Evolutionary conservation across 129 eudicot species (phyloP).

Genomic region (Calendula officinalis): DNA sequence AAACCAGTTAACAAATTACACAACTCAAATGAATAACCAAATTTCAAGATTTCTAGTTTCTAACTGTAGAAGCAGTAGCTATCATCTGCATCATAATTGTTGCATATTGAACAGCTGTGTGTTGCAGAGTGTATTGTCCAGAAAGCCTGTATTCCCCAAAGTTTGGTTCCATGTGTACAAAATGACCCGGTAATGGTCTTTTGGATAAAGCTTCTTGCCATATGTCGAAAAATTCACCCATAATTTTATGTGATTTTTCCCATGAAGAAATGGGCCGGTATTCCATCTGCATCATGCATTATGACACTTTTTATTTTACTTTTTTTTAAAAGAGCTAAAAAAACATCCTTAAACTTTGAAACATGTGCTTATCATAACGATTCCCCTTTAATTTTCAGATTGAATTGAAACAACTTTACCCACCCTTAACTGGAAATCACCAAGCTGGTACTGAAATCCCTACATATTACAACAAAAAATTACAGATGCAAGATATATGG

Average conservation of each 20-base stretch:
- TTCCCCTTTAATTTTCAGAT: slow-evolving; percentile 84
- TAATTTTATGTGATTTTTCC: slow-evolving; percentile 69
- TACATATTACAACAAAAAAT: slow-evolving; percentile 18
- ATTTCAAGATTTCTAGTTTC: slow-evolving; percentile 45
- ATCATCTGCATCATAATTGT: slow-evolving; percentile 76
- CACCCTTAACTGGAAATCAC: slow-evolving; percentile 92
- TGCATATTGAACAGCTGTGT: slow-evolving; percentile 89
- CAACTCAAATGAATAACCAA: neutral
- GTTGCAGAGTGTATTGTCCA: slow-evolving; percentile 70
- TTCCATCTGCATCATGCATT: slow-evolving; percentile 61
- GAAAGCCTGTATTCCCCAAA: slow-evolving; percentile 68
- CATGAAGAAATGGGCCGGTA: slow-evolving; percentile 78
- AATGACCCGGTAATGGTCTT: slow-evolving; percentile 86
- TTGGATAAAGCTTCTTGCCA: slow-evolving; percentile 78
- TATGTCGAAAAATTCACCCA: slow-evolving; percentile 70
- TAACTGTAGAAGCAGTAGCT: slow-evolving; percentile 61
- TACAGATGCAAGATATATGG: neutral
- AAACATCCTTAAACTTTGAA: slow-evolving; percentile 40
- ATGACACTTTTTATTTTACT: neutral
- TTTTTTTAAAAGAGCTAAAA: neutral
- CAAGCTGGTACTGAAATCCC: slow-evolving; percentile 91
- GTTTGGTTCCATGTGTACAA: slow-evolving; percentile 75
- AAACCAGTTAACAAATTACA: slow-evolving; percentile 8
- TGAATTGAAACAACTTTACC: slow-evolving; percentile 78
- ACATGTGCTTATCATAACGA: slow-evolving; percentile 43